Conservation (phyloP, 1,284 basidiomycete genomes). For the Macrocybe sp. region DNA sequence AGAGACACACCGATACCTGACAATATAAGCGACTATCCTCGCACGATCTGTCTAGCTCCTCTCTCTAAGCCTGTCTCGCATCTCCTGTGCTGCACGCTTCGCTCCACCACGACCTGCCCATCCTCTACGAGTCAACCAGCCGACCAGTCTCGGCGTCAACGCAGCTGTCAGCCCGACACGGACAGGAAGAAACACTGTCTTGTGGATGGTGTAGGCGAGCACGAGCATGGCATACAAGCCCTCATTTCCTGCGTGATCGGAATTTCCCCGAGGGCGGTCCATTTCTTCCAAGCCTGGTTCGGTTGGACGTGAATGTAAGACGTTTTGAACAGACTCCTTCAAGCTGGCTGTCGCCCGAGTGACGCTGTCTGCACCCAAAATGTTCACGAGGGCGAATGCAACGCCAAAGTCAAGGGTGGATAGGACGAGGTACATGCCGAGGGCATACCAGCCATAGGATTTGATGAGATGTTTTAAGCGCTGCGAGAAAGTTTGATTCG, state of each 20-base stretch:
- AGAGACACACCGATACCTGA: not conserved
- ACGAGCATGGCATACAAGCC: slow-evolving; percentile 89
- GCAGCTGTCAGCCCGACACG: slow-evolving; percentile 87
- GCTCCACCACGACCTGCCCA: slow-evolving; percentile 72
- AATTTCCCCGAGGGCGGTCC: slow-evolving; percentile 27
- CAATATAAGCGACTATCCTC: not conserved
- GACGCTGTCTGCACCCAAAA: slow-evolving; percentile 89
- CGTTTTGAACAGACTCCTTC: slow-evolving; percentile 41
- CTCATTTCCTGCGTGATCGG: slow-evolving; percentile 43
- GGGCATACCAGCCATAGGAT: slow-evolving; percentile 90
- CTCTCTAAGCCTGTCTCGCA: slow-evolving; percentile 49
- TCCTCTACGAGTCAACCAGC: slow-evolving; percentile 69
- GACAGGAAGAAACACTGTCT: slow-evolving; percentile 89
- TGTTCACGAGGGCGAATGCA: slow-evolving; percentile 80
- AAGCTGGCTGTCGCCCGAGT: slow-evolving; percentile 58
- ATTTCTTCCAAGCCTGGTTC: slow-evolving; percentile 65
- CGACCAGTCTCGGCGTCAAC: slow-evolving; percentile 81
- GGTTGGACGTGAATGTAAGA: slow-evolving; percentile 45
- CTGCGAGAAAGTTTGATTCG: slow-evolving; percentile 57
- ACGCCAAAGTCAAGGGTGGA: slow-evolving; percentile 75
- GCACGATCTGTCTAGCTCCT: slow-evolving; percentile 18
- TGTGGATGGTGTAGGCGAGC: slow-evolving; percentile 94
- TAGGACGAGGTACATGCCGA: slow-evolving; percentile 79
- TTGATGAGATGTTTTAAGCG: slow-evolving; percentile 85
- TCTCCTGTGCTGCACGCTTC: slow-evolving; percentile 57